A percentile compares a stretch with the other conserved stretches of the same genome.
Conservation (phyloP, 73 alveolate genomes). For the Urostyla sp. region DNA sequence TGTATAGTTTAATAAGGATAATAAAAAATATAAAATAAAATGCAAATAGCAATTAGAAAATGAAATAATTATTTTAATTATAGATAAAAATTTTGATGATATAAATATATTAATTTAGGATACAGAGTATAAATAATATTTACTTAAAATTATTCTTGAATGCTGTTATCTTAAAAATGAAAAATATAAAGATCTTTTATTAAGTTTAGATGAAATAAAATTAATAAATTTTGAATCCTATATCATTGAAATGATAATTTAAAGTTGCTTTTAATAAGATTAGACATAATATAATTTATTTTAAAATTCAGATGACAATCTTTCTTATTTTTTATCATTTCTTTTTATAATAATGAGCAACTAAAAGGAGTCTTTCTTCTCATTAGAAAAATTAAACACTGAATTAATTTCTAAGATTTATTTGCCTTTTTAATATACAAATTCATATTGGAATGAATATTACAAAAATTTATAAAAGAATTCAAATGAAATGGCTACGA, state of each 20-base stretch:
- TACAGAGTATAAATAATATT: too few relatives aligned
- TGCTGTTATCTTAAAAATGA: background rate
- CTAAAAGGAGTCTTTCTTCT: background rate
- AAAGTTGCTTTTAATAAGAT: background rate
- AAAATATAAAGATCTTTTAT: background rate
- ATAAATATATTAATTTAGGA: background rate
- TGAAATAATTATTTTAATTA: too few relatives aligned
- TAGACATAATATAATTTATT: too few relatives aligned
- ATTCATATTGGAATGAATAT: background rate
- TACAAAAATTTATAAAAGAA: background rate
- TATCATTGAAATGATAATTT: background rate
- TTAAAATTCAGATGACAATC: background rate
- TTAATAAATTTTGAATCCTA: background rate
- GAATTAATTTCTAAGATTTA: background rate
- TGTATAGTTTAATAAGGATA: background rate
- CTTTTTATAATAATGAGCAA: background rate
- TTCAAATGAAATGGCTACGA: background rate
- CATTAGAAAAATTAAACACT: background rate
- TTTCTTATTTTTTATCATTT: background rate
- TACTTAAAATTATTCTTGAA: background rate
- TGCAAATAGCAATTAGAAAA: background rate
- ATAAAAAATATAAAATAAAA: too few relatives aligned
- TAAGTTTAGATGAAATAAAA: background rate
- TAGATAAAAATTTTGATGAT: too few relatives aligned
- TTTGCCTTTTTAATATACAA: background rate